Conservation (phyloP, 2,329 filamentous ascomycete species). For the Knufia fluminis region DNA sequence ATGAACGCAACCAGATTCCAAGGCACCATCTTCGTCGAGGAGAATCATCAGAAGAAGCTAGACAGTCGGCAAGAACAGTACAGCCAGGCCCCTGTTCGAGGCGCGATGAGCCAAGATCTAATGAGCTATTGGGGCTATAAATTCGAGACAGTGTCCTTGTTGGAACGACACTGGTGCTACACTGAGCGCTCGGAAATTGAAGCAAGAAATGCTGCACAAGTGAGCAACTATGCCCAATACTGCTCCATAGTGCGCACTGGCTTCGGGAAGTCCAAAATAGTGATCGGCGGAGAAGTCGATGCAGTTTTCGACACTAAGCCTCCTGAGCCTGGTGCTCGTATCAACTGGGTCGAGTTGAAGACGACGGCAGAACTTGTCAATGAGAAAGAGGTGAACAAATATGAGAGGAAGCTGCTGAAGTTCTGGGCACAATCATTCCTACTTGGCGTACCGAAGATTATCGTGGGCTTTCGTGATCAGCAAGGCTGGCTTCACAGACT, state of each 20-base stretch:
- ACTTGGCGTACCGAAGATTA: slow-evolving; percentile 81
- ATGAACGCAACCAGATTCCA: slow-evolving; percentile 93
- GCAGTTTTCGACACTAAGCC: slow-evolving; percentile 87
- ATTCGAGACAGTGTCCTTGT: slow-evolving; percentile 76
- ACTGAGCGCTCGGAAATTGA: slow-evolving; percentile 71
- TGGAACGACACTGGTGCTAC: slow-evolving; percentile 65
- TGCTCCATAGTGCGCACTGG: slow-evolving; percentile 88
- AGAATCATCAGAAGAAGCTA: slow-evolving; percentile 68
- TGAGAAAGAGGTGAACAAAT: slow-evolving; percentile 61
- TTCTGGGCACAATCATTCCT: slow-evolving; percentile 97
- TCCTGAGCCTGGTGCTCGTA: slow-evolving; percentile 51
- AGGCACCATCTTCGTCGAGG: slow-evolving; percentile 68
- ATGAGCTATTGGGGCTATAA: slow-evolving; percentile 99
- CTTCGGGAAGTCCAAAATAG: slow-evolving; percentile 63
- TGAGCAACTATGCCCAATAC: slow-evolving; percentile 89
- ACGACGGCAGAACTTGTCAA: slow-evolving; percentile 66
- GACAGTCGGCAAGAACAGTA: slow-evolving; percentile 52
- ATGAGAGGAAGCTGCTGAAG: slow-evolving; percentile 83
- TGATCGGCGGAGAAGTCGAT: slow-evolving; percentile 91
- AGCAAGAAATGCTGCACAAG: slow-evolving; percentile 56
- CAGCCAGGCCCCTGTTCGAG: slow-evolving; percentile 39
- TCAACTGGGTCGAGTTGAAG: slow-evolving; percentile 93
- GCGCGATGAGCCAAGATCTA: slow-evolving; percentile 58
- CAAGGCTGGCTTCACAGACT: slow-evolving; percentile 62
- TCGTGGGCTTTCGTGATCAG: slow-evolving; percentile 75